A percentile compares a stretch with the other conserved stretches of the same genome.
Evolutionary conservation across 2,329 filamentous ascomycete species (phyloP).

Genomic region (Sphaerostilbella broomeana): DNA sequence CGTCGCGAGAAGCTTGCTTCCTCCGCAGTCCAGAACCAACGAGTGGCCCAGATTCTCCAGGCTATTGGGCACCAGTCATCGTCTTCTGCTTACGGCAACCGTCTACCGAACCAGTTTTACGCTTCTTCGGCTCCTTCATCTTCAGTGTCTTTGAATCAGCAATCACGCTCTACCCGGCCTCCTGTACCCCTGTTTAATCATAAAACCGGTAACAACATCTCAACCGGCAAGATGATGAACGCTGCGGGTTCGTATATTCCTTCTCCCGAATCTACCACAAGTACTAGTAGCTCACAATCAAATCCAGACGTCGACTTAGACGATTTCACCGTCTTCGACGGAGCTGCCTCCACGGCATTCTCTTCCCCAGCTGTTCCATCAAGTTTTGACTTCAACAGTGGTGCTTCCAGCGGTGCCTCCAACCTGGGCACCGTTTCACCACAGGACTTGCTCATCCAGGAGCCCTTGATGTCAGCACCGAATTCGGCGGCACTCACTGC

Average conservation of each 20-base stretch:
- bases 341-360: conserved; percentile 43
- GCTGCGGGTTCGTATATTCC: conserved; percentile 31
- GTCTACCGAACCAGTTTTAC: conserved; percentile 58
- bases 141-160: conserved; percentile 50
- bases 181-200: conserved; percentile 67
- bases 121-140: conserved; percentile 60
- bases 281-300: conserved; percentile 25
- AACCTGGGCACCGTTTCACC: conserved; percentile 73
- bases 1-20: conserved; percentile 36
- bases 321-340: conserved; percentile 52
- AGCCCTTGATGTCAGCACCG: conserved; percentile 66
- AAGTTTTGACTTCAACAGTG: conserved; percentile 45
- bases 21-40: conserved; percentile 47
- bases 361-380: conserved; percentile 47
- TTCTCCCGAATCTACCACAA: not conserved
- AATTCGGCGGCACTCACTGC: conserved; percentile 78
- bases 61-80: conserved; percentile 49
- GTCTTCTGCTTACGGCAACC: conserved; percentile 49
- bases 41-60: conserved; percentile 54
- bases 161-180: conserved; percentile 49
- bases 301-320: conserved; percentile 51
- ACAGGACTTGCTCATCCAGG: conserved; percentile 67
- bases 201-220: conserved; percentile 46
- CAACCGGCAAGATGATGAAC: conserved; percentile 40
- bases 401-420: conserved; percentile 42